Base-by-base conservation (phyloP, 768 basidiomycete species). In the Pleurotus pulmonarius region DNA sequence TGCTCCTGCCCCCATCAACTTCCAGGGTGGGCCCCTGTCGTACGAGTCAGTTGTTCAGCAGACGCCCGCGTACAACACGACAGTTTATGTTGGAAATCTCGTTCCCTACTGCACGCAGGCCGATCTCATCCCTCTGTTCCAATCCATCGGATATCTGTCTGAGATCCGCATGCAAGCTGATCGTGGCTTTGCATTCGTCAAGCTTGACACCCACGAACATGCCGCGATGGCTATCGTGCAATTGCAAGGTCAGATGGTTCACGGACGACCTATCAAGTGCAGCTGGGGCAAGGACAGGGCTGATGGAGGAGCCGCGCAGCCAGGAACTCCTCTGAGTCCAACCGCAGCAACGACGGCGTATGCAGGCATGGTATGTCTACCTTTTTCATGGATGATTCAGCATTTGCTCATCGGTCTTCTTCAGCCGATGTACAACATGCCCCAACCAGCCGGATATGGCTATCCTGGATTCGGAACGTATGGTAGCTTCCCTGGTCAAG, bases 141-240 rank as follows among this genome's bases (percentile, higher is more conserved):
- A 97, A 75, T 94, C 94, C 55, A 98, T 97, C 70, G 96, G 96
- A 51, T 98, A 98, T 73, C 87, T 98, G 46, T 94, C 93, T 62
- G 97, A 99, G 76, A 95, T 98, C 71, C 89, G 97, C 58, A 96
- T 99, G 94, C 97, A 98, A 73, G 87, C 97, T 59, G 96, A 98
- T 77, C 89, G 96, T 60, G 96, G 96, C 45, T 99, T 98, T 70
- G 96, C 97, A 2, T 98, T 98, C 67, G 94, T 99, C 69, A 98
- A 98, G 75, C 83, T 98, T 56, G 97, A 99, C 73, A 94, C 94
- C 51, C 96, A 98, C 70, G 94, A 98, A 69, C 94, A 98, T 69
- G 96, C 96, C 55, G 96, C 97, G 6, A 88, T 94, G 86, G 96
- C 96, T 39, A 99, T 99, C 66, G 90, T 96, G 59, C 94, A 98